phyloP scores from a whole-genome alignment of 805 yeast species.

The Torulaspora franciscae region DNA sequence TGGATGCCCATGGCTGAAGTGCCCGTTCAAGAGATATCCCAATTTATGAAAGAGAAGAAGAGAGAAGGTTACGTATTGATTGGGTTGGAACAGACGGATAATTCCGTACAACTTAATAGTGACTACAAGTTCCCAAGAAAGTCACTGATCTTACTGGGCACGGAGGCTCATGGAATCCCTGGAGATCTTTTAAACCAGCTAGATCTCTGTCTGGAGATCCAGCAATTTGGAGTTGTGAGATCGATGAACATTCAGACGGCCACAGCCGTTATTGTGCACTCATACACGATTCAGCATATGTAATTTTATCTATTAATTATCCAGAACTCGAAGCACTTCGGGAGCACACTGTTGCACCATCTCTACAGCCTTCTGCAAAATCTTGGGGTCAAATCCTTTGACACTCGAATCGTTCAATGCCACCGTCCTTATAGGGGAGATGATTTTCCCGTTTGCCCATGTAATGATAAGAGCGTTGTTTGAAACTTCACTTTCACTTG shows the following conservation, averaged over 20 bases:
- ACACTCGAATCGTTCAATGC: slow-evolving; percentile 48
- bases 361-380: slow-evolving; percentile 50
- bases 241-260: slow-evolving; percentile 98
- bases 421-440: slow-evolving; percentile 69
- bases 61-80: slow-evolving; percentile 82
- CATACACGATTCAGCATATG: slow-evolving; percentile 54
- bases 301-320: slow-evolving; percentile 31
- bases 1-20: slow-evolving; percentile 96
- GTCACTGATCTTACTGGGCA: slow-evolving; percentile 74
- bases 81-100: slow-evolving; percentile 90
- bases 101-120: slow-evolving; percentile 64
- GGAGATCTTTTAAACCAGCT: slow-evolving; percentile 76
- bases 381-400: slow-evolving; percentile 49
- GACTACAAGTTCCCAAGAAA: slow-evolving; percentile 71
- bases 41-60: slow-evolving; percentile 53
- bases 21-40: slow-evolving; percentile 46
- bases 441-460: slow-evolving; percentile 61
- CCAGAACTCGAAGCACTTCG: slow-evolving; percentile 55
- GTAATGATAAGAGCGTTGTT: slow-evolving; percentile 77
- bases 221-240: slow-evolving; percentile 85
- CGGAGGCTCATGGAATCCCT: slow-evolving; percentile 87
- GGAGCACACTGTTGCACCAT: slow-evolving; percentile 59
- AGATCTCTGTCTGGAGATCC: slow-evolving; percentile 84
- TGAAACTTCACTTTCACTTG: slow-evolving; percentile 82
- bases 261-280: slow-evolving; percentile 88